phyloP scores from a whole-genome alignment of 768 basidiomycete species.

The Tylopilus intermedius region DNA sequence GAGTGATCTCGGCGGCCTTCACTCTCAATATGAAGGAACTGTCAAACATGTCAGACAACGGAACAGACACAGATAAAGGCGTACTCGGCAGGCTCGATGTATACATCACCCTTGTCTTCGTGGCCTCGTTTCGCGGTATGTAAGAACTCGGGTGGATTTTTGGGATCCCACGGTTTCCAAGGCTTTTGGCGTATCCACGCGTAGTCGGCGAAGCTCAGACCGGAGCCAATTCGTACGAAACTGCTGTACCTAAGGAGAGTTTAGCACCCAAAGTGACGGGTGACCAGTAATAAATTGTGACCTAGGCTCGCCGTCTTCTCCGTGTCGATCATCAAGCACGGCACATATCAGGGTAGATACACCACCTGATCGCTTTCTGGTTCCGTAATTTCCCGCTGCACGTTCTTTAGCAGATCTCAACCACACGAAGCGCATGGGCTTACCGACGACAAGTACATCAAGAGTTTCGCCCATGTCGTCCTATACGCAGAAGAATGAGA shows the following conservation, averaged over 20 bases:
- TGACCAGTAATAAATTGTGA: constrained; percentile 27
- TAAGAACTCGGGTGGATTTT: constrained; percentile 66
- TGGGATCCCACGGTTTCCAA: constrained; percentile 78
- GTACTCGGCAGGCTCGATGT: constrained; percentile 86
- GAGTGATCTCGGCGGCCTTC: constrained; percentile 88
- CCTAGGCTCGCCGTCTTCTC: constrained; percentile 55
- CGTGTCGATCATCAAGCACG: constrained; percentile 68
- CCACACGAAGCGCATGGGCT: constrained; percentile 18
- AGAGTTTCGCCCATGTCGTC: constrained; percentile 92
- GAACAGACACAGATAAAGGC: constrained; percentile 11
- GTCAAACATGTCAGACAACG: constrained; percentile 2
- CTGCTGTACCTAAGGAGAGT: constrained; percentile 60
- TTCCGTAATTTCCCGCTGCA: constrained; percentile 82
- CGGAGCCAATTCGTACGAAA: constrained; percentile 88
- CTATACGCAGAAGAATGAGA: constrained; percentile 32
- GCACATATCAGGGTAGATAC: constrained; percentile 89
- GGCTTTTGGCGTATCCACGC: constrained; percentile 76
- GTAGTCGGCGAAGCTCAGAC: constrained; percentile 82
- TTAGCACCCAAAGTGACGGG: background rate
- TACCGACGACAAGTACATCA: constrained; percentile 86
- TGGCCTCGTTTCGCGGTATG: constrained; percentile 53
- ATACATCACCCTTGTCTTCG: constrained; percentile 87
- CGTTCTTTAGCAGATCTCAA: background rate
- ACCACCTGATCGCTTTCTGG: constrained; percentile 79
- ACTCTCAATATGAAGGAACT: constrained; percentile 93